A percentile compares a stretch with the other conserved stretches of the same genome.
These are phyloP conservation scores for Laetiporus sulphureus DNA, from an alignment of 1,284 basidiomycete genomes.

Conservation along the genomic window DNA sequence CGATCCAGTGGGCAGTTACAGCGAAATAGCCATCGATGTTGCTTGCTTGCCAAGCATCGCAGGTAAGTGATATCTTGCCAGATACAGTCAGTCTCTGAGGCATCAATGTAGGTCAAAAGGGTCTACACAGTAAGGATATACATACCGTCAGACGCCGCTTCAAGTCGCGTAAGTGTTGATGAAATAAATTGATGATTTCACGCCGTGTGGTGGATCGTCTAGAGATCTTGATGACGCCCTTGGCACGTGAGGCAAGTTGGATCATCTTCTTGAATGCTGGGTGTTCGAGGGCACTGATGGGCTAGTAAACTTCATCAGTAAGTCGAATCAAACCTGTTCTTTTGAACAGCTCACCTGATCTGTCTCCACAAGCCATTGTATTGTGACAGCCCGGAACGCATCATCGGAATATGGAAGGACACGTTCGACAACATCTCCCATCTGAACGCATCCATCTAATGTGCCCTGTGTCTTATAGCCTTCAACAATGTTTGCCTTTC, in stretches of 20 bases:
- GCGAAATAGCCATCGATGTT: slow-evolving; percentile 31
- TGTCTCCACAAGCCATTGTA: slow-evolving; percentile 32
- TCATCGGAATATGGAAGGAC: slow-evolving; percentile 24
- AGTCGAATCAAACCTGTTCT: not conserved
- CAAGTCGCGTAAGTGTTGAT: slow-evolving; percentile 22
- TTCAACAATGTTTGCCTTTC: not conserved
- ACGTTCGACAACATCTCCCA: not conserved
- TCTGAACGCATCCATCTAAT: not conserved
- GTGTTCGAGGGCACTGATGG: slow-evolving; percentile 19
- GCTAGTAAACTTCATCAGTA: slow-evolving; percentile 10
- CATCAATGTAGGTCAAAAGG: not conserved
- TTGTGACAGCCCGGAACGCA: slow-evolving; percentile 21
- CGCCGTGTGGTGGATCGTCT: slow-evolving; percentile 16
- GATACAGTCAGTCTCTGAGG: slow-evolving; percentile 20
- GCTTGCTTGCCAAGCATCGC: slow-evolving; percentile 32
- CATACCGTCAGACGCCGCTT: slow-evolving; percentile 17
- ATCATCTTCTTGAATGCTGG: slow-evolving; percentile 21
- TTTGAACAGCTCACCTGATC: slow-evolving; percentile 25
- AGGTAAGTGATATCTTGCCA: slow-evolving; percentile 27
- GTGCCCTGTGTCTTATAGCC: not conserved
- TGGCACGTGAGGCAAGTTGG: slow-evolving; percentile 15
- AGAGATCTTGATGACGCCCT: slow-evolving; percentile 14
- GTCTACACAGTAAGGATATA: slow-evolving; percentile 11
- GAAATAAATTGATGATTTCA: slow-evolving; percentile 29
- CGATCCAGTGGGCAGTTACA: slow-evolving; percentile 31